A percentile compares a stretch with the other conserved stretches of the same genome.
Conservation (phyloP, 805 yeast genomes). For the Komagataella pastoris region DNA sequence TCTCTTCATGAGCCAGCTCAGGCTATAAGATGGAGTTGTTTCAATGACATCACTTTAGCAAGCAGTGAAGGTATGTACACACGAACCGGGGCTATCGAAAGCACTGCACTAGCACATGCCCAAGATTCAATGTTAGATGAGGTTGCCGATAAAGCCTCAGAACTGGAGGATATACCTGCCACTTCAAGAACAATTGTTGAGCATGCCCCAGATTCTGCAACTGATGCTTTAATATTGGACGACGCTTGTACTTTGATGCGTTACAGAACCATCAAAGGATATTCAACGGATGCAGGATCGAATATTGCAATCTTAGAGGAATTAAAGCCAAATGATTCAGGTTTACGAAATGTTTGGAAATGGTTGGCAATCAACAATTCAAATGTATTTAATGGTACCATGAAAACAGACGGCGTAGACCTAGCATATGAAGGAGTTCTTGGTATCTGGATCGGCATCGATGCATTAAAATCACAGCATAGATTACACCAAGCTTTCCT, state of each 20-base stretch:
- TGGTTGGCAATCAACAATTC: constrained; percentile 72
- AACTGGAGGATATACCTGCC: constrained; percentile 1
- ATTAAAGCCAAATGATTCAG: constrained; percentile 38
- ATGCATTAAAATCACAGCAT: constrained; percentile 33
- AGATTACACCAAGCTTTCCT: constrained; percentile 22
- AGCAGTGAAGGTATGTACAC: constrained; percentile 45
- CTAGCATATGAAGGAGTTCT: constrained; percentile 79
- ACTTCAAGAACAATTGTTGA: background rate
- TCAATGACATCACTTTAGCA: constrained; percentile 47
- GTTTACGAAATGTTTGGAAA: constrained; percentile 73
- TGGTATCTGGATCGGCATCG: constrained; percentile 79
- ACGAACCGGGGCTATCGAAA: constrained; percentile 12
- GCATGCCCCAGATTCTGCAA: constrained; percentile 1
- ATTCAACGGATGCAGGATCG: constrained; percentile 51
- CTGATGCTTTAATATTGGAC: constrained; percentile 24
- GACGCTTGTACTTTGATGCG: constrained; percentile 69
- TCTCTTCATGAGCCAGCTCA: constrained; percentile 55
- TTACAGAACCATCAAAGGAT: constrained; percentile 59
- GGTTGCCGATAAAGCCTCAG: constrained; percentile 2
- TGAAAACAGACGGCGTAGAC: constrained; percentile 61
- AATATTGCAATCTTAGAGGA: constrained; percentile 50
- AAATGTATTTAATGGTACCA: constrained; percentile 48
- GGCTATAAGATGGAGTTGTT: constrained; percentile 50
- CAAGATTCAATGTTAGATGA: constrained; percentile 13
- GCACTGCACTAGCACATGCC: constrained; percentile 5